phyloP scores from a whole-genome alignment of 2,329 filamentous ascomycete genomes.

The Xylaria sp. region DNA sequence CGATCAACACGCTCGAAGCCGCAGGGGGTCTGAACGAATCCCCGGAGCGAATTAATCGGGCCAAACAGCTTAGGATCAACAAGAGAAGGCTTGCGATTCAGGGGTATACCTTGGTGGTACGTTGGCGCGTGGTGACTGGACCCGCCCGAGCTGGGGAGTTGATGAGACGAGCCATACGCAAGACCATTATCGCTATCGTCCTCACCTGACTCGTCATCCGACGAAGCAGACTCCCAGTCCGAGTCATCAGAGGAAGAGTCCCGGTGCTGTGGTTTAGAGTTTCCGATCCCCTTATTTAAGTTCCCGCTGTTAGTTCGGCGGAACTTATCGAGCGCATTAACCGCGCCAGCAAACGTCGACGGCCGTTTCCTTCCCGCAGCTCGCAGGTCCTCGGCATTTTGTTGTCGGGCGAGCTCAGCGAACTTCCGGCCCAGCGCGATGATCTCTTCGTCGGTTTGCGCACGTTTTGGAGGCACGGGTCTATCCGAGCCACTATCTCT shows the following conservation, averaged over 20 bases:
- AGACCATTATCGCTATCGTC: slow-evolving; percentile 55
- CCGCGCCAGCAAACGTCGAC: slow-evolving; percentile 54
- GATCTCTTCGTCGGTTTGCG: slow-evolving; percentile 67
- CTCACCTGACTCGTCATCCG: slow-evolving; percentile 59
- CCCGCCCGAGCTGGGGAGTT: slow-evolving; percentile 38
- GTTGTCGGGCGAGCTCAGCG: slow-evolving; percentile 61
- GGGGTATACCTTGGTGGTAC: slow-evolving; percentile 37
- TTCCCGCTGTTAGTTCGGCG: slow-evolving; percentile 53
- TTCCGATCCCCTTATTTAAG: slow-evolving; percentile 52
- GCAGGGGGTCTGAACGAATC: slow-evolving; percentile 64
- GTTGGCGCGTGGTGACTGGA: slow-evolving; percentile 38
- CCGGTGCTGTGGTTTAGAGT: slow-evolving; percentile 53
- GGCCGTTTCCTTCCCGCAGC: slow-evolving; percentile 54
- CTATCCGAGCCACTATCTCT: slow-evolving; percentile 38
- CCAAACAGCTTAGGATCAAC: slow-evolving; percentile 70
- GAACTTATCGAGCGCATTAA: slow-evolving; percentile 55
- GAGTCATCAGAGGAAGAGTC: slow-evolving; percentile 57
- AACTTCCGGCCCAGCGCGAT: slow-evolving; percentile 65
- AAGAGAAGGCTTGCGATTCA: slow-evolving; percentile 55
- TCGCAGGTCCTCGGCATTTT: slow-evolving; percentile 62
- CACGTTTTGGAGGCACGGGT: slow-evolving; percentile 46
- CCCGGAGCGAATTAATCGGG: slow-evolving; percentile 69
- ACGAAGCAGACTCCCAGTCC: slow-evolving; percentile 66
- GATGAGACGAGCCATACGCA: slow-evolving; percentile 54
- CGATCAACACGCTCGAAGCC: slow-evolving; percentile 60